Percentiles rank a stretch among this genome's conserved stretches.
These are phyloP conservation scores for Eurotiales sp. DNA, from an alignment of 2,329 filamentous ascomycete genomes.

Conservation along the genomic window DNA sequence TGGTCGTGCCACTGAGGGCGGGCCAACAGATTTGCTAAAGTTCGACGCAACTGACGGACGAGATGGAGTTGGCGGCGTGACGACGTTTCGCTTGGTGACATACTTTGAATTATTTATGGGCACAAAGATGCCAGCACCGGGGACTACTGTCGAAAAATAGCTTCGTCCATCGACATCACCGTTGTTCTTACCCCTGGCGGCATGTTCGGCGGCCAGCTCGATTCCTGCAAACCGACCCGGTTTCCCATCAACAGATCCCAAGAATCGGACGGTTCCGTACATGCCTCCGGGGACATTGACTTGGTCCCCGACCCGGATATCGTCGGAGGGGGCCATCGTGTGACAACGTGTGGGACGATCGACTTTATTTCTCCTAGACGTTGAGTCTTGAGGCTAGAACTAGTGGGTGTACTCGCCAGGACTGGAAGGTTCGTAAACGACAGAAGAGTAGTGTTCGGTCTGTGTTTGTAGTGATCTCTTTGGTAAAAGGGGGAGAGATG, in stretches of 20 bases:
- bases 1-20: constrained; percentile 63
- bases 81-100: constrained; percentile 59
- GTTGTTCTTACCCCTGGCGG: constrained; percentile 83
- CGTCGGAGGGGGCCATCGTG: constrained; percentile 38
- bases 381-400: too few relatives aligned
- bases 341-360: constrained; percentile 3
- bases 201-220: constrained; percentile 78
- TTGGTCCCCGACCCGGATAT: constrained; percentile 70
- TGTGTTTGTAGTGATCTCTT: not conserved
- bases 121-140: constrained; percentile 89
- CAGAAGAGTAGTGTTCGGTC: too few relatives aligned
- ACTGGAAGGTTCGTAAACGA: too few relatives aligned
- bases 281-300: constrained; percentile 94
- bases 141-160: constrained; percentile 77
- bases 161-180: constrained; percentile 83
- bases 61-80: constrained; percentile 66
- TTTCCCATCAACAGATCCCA: constrained; percentile 83
- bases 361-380: not conserved
- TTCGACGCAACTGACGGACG: constrained; percentile 67
- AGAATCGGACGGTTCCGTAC: constrained; percentile 82
- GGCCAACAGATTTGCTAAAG: constrained; percentile 85
- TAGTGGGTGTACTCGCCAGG: too few relatives aligned
- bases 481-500: not conserved
- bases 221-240: constrained; percentile 89
- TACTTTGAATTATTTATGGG: constrained; percentile 72